Conservation (phyloP, 2,329 filamentous ascomycete genomes). For the Cytospora schulzeri region DNA sequence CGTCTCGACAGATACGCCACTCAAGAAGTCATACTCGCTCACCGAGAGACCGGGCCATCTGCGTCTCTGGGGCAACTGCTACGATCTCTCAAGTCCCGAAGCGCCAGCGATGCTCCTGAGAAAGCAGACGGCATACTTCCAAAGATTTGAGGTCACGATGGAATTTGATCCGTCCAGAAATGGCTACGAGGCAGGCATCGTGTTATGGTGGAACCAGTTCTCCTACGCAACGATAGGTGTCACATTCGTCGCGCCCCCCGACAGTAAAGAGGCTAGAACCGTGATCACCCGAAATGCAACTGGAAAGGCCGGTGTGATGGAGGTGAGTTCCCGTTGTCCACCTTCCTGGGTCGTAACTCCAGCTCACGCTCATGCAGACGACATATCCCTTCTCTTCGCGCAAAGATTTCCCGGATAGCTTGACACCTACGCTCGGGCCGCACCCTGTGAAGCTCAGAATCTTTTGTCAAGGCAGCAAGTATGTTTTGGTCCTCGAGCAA, state of each 20-base stretch:
- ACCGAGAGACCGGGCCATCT: slow-evolving; percentile 46
- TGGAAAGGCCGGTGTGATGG: slow-evolving; percentile 30
- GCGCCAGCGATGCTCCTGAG: slow-evolving; percentile 55
- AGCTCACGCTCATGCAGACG: slow-evolving; percentile 7
- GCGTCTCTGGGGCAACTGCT: slow-evolving; percentile 54
- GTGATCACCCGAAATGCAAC: slow-evolving; percentile 31
- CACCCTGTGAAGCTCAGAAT: slow-evolving; percentile 5
- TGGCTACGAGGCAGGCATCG: slow-evolving; percentile 54
- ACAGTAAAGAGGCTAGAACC: slow-evolving; percentile 22
- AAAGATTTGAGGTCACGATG: slow-evolving; percentile 46
- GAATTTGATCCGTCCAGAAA: slow-evolving; percentile 47
- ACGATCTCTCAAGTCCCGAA: slow-evolving; percentile 51
- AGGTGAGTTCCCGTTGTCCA: slow-evolving; percentile 24
- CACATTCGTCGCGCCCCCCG: slow-evolving; percentile 29
- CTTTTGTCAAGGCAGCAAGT: slow-evolving; percentile 8
- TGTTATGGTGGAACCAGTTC: slow-evolving; percentile 56
- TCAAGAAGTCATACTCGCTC: slow-evolving; percentile 50
- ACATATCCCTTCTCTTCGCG: slow-evolving; percentile 18
- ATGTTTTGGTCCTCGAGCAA: slow-evolving; percentile 1
- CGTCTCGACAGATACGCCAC: slow-evolving; percentile 46
- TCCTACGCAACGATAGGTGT: slow-evolving; percentile 40
- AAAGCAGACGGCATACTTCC: slow-evolving; percentile 51
- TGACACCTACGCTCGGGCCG: slow-evolving; percentile 2
- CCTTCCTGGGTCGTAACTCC: neutral
- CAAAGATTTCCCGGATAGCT: neutral